phyloP scores from a whole-genome alignment of 2,329 filamentous ascomycete species.

The Lithohypha guttulata region DNA sequence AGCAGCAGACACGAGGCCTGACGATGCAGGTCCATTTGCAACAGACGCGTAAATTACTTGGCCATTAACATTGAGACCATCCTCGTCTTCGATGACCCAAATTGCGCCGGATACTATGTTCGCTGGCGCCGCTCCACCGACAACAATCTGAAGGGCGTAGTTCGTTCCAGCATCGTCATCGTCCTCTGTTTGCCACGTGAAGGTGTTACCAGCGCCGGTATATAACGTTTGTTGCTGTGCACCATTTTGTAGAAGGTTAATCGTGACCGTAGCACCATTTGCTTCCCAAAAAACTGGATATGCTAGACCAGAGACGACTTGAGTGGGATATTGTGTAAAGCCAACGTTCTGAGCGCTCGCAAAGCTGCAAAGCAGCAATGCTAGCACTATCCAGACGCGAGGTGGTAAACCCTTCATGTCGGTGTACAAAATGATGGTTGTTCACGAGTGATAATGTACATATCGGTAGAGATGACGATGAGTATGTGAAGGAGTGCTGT shows the following conservation, averaged over 20 bases:
- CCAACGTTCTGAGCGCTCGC: background rate
- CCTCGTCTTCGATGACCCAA: constrained; percentile 1
- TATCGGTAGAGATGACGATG: background rate
- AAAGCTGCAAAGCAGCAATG: background rate
- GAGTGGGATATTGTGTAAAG: constrained; percentile 1
- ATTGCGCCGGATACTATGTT: background rate
- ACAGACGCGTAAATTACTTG: background rate
- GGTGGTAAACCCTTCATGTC: too few species aligned
- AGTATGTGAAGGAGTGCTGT: background rate
- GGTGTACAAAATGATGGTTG: too few species aligned
- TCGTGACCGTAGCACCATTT: background rate
- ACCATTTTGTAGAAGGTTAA: background rate
- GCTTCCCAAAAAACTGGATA: constrained; percentile 1
- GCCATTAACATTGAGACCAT: background rate
- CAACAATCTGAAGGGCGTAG: background rate
- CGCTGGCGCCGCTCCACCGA: background rate
- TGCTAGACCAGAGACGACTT: background rate
- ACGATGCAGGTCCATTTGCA: background rate
- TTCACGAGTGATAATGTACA: too few species aligned
- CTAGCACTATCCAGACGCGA: too few species aligned
- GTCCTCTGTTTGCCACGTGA: background rate
- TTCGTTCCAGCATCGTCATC: background rate
- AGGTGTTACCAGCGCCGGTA: background rate
- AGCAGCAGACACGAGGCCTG: background rate
- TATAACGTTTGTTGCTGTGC: background rate